Percentiles rank a stretch among this genome's conserved stretches.
Conservation (phyloP, 2,329 filamentous ascomycete genomes). For the Colletotrichum abscissum region DNA sequence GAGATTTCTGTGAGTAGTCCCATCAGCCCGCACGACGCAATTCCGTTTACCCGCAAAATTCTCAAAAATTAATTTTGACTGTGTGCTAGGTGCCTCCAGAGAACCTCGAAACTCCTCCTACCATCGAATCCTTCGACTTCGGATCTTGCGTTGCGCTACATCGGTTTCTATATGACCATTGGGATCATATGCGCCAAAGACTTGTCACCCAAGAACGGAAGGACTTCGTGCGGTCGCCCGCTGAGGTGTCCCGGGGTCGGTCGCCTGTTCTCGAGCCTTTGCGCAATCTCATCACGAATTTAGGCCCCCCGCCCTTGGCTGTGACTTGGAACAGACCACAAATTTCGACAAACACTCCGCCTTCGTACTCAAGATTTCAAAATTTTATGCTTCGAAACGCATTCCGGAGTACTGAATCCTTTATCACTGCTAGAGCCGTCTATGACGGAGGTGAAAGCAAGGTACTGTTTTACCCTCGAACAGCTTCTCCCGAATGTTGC, state of each 20-base stretch:
- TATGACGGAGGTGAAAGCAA: constrained; percentile 80
- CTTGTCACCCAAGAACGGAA: constrained; percentile 69
- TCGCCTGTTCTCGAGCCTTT: constrained; percentile 71
- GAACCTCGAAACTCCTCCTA: constrained; percentile 51
- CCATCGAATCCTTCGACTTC: constrained; percentile 71
- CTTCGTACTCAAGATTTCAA: constrained; percentile 75
- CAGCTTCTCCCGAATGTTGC: background rate
- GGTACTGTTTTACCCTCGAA: constrained; percentile 44
- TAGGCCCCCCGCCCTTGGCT: constrained; percentile 75
- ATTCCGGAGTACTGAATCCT: constrained; percentile 72
- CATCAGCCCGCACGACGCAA: constrained; percentile 28
- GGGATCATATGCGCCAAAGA: constrained; percentile 76
- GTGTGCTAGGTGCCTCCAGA: constrained; percentile 57
- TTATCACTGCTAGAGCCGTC: constrained; percentile 72
- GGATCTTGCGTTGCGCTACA: constrained; percentile 78
- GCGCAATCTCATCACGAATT: constrained; percentile 71
- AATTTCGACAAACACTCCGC: constrained; percentile 72
- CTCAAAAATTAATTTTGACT: background rate
- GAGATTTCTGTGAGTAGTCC: constrained; percentile 70
- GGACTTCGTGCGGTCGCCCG: constrained; percentile 65
- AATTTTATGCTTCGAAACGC: constrained; percentile 80
- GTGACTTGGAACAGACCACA: constrained; percentile 77
- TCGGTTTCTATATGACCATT: constrained; percentile 77
- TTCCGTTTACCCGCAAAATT: background rate
- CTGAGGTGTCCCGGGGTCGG: constrained; percentile 62